Evolutionary conservation across 2,329 filamentous ascomycete species (phyloP), one percentile per base, ranked within the genome.

Genomic region (Macrophomina phaseolina): DNA sequence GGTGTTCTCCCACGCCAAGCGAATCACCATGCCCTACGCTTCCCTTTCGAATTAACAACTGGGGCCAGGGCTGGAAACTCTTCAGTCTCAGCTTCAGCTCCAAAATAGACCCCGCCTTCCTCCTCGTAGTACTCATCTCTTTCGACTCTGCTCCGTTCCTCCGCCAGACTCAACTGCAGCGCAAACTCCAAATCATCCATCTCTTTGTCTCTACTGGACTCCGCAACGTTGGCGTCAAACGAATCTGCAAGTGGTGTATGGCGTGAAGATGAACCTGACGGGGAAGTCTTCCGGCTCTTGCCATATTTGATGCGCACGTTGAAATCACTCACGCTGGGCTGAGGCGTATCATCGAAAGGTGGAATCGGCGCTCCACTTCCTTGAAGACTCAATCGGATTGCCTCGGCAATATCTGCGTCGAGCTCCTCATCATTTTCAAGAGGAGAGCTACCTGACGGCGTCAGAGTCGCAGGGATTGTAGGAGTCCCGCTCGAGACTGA

Each of bases 171-270:
- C 32, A 90, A 73, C 73, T 87, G 86, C 68, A 89, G 77, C 0
- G 87, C 87, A 73, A 87, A 86, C 68, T 89, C 86, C 38, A 90
- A 72, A 74, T 90, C 87, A 52, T 83, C 82, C 69, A 85, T 77
- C 71, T 87, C 85, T 46, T 78, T 70, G 1, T 71, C 71, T 5
- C 73, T 75, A 71, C 73, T 82, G 71, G 72, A 76, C 32, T 75
- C 78, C 70, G 73, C 80, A 76, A 69, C 79, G 69, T 76, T 77
- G 18, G 76, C 70, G n/a, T 46, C 53, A 65, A 72, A 16, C 70
- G 72, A 69, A 5, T 48, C 18, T 45, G 69, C 53, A 76, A 76
- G 38, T 7, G 71, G 67, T 6, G 42, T 65, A 6, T 52, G 65
- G 40, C 61, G 64, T 18, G 67, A 62, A 18, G 73, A 69, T 3